Percentiles rank a stretch among this genome's conserved stretches.
These are phyloP conservation scores for Davidsoniella eucalypti DNA, from an alignment of 2,329 filamentous ascomycete species.

Conservation along the genomic window DNA sequence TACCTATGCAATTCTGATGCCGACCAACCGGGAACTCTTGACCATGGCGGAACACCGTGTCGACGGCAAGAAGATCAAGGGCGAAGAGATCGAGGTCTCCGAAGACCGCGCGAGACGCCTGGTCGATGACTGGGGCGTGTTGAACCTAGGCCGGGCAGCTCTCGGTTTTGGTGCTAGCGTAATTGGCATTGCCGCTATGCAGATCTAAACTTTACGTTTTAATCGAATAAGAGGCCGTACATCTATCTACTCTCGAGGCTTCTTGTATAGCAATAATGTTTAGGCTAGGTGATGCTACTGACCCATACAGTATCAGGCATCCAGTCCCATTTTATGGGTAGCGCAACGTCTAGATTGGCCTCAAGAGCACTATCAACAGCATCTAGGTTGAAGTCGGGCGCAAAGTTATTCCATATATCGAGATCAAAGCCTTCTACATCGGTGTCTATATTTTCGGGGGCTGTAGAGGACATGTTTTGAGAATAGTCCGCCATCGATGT, in stretches of 20 bases:
- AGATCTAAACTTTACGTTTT: neutral
- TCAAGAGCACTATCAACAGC: conserved; percentile 38
- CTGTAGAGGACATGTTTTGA: neutral
- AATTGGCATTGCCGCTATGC: conserved; percentile 4
- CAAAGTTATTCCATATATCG: conserved; percentile 21
- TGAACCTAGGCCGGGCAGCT: conserved; percentile 9
- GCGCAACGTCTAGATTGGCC: conserved; percentile 36
- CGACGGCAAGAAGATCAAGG: neutral
- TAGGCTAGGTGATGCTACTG: conserved; percentile 4
- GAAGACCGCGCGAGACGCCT: conserved; percentile 5
- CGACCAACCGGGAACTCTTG: conserved; percentile 7
- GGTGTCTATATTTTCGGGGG: neutral
- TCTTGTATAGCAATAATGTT: too few species aligned
- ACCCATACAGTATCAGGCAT: conserved; percentile 20
- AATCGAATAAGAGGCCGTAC: neutral
- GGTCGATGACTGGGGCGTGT: conserved; percentile 9
- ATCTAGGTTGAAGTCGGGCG: conserved; percentile 35
- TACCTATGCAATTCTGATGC: conserved; percentile 6
- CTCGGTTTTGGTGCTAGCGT: neutral
- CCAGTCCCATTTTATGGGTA: conserved; percentile 37
- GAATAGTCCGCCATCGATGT: conserved; percentile 1
- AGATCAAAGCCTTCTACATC: conserved; percentile 8
- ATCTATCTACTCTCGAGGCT: too few species aligned
- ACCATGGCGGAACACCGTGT: neutral
- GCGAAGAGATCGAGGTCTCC: neutral